Evolutionary conservation across 495 filamentous ascomycete species (phyloP), one percentile per base, ranked within the genome.

Genomic region (Hypomontagnella submonticulosa): DNA sequence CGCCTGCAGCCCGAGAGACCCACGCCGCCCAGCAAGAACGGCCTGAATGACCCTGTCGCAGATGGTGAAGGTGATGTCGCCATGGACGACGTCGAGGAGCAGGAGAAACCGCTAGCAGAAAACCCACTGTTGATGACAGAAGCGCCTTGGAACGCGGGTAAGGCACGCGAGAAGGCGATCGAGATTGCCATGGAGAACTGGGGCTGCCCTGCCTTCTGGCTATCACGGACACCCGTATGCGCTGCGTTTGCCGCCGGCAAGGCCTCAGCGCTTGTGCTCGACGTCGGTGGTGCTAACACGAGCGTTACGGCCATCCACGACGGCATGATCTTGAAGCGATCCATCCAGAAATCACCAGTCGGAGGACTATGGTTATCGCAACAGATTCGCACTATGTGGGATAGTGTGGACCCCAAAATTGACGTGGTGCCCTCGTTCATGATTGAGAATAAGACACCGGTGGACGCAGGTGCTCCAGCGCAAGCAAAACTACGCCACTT

Each of bases 141-240:
- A 79, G 89, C 92, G 16, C 90, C 90, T 23, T 97, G 93, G 94
- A 98, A 96, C 74, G 80, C 89, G 16, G 75, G 84, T 12, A 98
- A 97, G 77, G 86, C 89, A 59, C 84, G 95, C 36, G 95, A 99
- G 76, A 93, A 92, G 81, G 88, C 88, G 4, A 92, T 97, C 66
- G 96, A 99, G 77, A 86, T 97, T 53, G 91, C 89, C 27, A 97
- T 99, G 87, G 95, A 99, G 82, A 90, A 86, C 64, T 99, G 94
- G 89, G 93, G 92, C 12, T 88, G 86, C 36, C 95, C 95, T 11
- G 95, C 95, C 3, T 98, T 96, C 78, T 99, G 92, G 82, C 81
- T 97, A 49, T 90, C 89, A 52, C 65, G 77, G 57, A 84, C 83
- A 36, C 81, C 83, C 2, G 82, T 84, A 20, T 76, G 85, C 53